Base-by-base conservation (phyloP, 495 filamentous ascomycete genomes). In the Penicillium daleae region DNA sequence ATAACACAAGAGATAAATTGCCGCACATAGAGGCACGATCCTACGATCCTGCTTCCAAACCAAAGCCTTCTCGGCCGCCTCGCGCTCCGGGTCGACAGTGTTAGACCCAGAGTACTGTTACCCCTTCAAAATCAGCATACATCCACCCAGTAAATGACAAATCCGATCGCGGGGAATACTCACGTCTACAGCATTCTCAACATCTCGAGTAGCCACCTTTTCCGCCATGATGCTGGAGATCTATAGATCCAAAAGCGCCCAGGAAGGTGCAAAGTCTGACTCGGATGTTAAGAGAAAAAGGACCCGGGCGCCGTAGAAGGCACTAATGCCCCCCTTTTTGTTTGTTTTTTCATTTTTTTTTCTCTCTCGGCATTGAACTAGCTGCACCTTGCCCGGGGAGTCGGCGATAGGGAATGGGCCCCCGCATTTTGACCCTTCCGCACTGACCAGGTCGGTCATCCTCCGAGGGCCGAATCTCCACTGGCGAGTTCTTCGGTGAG, bases 1-100 rank as follows among this genome's bases (percentile, higher is more conserved):
- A 69, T 85, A 89, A 72, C 85, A 89, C 44, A 90, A 80, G 40
- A 89, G 79, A 69, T 88, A 89, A 54, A 88, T 87, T 15, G 68
- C 72, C 15, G 87, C 85, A 19, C 77, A 78, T 22, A 88, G 70
- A 0, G 86, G 86, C 17, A 89, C 65, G 61, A 89, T 88, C 56
- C 80, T 78, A 37, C 82, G 65, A 71, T 89, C 87, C 58, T 88
- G 87, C 64, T 85, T 88, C 71, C 82, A 78, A 44, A 89, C 57
- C 5, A 89, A 65, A 15, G 70, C 69, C 58, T 66, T 77, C 60
- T 77, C 76, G 12, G 66, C 61, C 15, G 68, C 71, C 6, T 60
- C 63, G 10, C 69, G 57, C 8, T 56, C 59, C 9, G 44, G 24
- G 10, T 61, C 63, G 17, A 50, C 42, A 29, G 26, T 10, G 33